A percentile compares a stretch with the other conserved stretches of the same genome.
Evolutionary conservation across 1,139 yeast genomes (phyloP).

Genomic region (Taiozyma onychis): DNA sequence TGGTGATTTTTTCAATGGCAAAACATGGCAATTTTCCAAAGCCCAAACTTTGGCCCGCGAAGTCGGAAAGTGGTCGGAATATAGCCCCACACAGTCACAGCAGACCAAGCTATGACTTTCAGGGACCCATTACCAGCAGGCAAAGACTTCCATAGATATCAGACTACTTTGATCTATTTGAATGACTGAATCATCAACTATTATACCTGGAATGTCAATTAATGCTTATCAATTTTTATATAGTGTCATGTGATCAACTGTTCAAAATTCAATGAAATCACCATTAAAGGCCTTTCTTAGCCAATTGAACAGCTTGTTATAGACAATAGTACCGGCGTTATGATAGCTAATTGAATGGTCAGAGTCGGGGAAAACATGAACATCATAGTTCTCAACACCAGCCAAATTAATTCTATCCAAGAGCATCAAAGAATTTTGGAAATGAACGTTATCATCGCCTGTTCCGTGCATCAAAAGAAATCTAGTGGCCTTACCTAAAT

Average conservation of each 20-base stretch:
- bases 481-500: slow-evolving; percentile 43
- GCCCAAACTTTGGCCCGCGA: neutral
- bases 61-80: neutral
- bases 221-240: neutral
- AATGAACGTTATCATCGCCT: slow-evolving; percentile 80
- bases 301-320: slow-evolving; percentile 60
- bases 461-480: slow-evolving; percentile 74
- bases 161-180: too few species aligned
- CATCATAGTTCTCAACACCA: slow-evolving; percentile 62
- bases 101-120: too few species aligned
- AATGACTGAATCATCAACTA: neutral
- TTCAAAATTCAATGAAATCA: slow-evolving; percentile 16
- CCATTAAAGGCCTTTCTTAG: slow-evolving; percentile 48
- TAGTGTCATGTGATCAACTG: neutral
- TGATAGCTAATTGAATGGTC: slow-evolving; percentile 69
- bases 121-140: too few species aligned
- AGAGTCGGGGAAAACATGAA: slow-evolving; percentile 74
- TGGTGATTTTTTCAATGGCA: neutral
- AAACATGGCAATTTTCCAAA: neutral
- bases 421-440: slow-evolving; percentile 63
- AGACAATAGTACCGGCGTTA: slow-evolving; percentile 62
- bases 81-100: neutral
- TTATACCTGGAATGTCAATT: neutral
- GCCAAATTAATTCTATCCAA: slow-evolving; percentile 55
- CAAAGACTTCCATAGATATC: too few species aligned